These are phyloP conservation scores for Ogataea hybrid DNA, from an alignment of 1,139 yeast genomes.

Conservation along the genomic window DNA sequence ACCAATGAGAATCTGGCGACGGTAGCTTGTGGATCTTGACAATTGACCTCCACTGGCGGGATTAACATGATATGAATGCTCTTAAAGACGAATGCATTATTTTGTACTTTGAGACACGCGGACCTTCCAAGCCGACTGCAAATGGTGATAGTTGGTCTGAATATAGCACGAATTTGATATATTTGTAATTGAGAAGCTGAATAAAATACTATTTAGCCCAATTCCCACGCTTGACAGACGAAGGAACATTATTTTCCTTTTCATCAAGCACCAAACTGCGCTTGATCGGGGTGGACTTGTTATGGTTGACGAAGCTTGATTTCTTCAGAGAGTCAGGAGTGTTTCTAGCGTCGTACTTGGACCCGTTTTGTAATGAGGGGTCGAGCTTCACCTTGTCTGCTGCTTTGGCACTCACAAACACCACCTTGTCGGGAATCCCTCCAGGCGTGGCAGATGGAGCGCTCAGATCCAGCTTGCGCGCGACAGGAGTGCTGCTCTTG, in stretches of 20 bases:
- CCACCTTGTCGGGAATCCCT: slow-evolving; percentile 31
- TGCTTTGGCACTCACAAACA: slow-evolving; percentile 59
- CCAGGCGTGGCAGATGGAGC: slow-evolving; percentile 17
- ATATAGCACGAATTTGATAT: not conserved
- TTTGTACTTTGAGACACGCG: no score
- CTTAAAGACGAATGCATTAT: no score
- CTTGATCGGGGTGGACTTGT: slow-evolving; percentile 56
- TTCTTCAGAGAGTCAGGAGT: slow-evolving; percentile 51
- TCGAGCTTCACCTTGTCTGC: slow-evolving; percentile 51
- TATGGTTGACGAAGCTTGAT: slow-evolving; percentile 49
- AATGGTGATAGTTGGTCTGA: no score
- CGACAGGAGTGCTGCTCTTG: slow-evolving; percentile 4
- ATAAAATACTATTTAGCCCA: slow-evolving; percentile 1
- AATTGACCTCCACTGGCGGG: no score
- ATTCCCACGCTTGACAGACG: slow-evolving; percentile 20
- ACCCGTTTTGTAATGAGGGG: slow-evolving; percentile 37
- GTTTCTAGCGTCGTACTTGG: slow-evolving; percentile 45
- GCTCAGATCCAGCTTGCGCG: slow-evolving; percentile 3
- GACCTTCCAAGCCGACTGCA: no score
- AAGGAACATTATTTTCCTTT: slow-evolving; percentile 17
- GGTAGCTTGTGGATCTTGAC: no score
- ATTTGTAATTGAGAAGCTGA: not conserved
- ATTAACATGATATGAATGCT: no score
- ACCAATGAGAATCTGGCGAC: no score
- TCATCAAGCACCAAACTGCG: slow-evolving; percentile 30